Base-by-base conservation (phyloP, 805 yeast genomes). In the Pachysolen tannophilus region DNA sequence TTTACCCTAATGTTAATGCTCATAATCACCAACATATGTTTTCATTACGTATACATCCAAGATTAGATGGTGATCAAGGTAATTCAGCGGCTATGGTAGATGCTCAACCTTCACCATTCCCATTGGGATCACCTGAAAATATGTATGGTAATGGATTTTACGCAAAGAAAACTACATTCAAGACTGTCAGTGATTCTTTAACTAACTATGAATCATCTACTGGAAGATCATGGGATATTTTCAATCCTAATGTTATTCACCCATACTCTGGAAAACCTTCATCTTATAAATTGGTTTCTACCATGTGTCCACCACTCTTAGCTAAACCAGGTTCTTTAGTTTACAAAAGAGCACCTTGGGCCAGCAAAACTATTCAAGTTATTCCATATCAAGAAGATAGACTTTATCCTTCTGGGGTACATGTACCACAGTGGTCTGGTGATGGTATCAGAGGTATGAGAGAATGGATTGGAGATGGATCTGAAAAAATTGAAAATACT, bases 21-120 rank as follows among this genome's bases (percentile, higher is more conserved):
- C 90, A 82, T 63, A 82, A 82, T 59, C 94, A 82, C 61, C 94
- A 83, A 68, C 92, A 82, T 62, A 60, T 82, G 62, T 82, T 82
- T 58, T 72, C 85, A 14, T 65, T 82, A 46, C 72, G 94, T 66
- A 55, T 82, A 45, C 83, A 83, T 53, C 90, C 94, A 46, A 72
- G 86, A 67, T 62, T 82, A 42, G 92, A 82, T 46, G 92, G 92
- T 50, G 82, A 77, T 43, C n/a, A n/a, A n/a, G 75, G 75, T 46
- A 83, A 82, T 65, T 78, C 88, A 34, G 81, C 78, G 37, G 81
- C 81, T 26, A 67, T 67, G 40, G 64, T 73, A 27, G 90, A 82
- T 52, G 87, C 82, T 35, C 56, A 60, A 31, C 59, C 78, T 3
- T 69, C 80, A 30, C 76, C 78, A 27, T 57, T 53, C 42, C 77